These are phyloP conservation scores for Sordariomycetes sp. DNA, from an alignment of 2,329 filamentous ascomycete genomes.

Conservation along the genomic window DNA sequence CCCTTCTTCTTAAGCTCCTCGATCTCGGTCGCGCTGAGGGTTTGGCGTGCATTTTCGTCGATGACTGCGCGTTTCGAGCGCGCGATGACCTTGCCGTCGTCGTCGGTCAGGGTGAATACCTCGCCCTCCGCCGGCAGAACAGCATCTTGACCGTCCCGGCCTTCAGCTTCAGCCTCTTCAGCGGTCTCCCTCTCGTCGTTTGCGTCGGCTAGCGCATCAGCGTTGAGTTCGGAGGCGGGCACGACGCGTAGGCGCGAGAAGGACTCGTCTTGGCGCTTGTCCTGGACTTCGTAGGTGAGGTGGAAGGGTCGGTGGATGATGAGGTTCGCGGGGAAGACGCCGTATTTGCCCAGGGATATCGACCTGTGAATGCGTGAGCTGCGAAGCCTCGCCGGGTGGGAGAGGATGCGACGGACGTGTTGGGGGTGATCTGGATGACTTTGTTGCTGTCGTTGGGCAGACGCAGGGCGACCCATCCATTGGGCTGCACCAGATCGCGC, in stretches of 20 bases:
- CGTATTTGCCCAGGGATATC: conserved; percentile 87
- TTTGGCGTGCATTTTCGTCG: conserved; percentile 61
- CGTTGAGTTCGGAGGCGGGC: conserved; percentile 71
- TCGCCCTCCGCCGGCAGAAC: conserved; percentile 21
- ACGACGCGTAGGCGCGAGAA: conserved; percentile 70
- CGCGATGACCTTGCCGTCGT: conserved; percentile 34
- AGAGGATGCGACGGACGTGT: conserved; percentile 37
- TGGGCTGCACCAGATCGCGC: conserved; percentile 32
- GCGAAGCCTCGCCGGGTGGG: not conserved
- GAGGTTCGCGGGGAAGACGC: conserved; percentile 79
- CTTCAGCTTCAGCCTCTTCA: conserved; percentile 7
- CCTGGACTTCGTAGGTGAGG: conserved; percentile 82
- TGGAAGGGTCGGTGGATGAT: conserved; percentile 87
- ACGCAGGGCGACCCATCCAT: conserved; percentile 51
- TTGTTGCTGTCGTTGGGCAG: conserved; percentile 50
- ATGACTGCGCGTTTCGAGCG: conserved; percentile 51
- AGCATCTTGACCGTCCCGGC: conserved; percentile 30
- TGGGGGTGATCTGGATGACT: conserved; percentile 48
- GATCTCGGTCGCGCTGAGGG: conserved; percentile 65
- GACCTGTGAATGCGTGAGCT: conserved; percentile 43
- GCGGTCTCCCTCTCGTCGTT: conserved; percentile 18
- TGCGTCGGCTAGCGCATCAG: conserved; percentile 55
- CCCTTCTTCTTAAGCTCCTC: conserved; percentile 67
- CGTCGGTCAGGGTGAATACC: conserved; percentile 33
- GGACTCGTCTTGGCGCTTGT: conserved; percentile 54